phyloP scores from a whole-genome alignment of 2,329 filamentous ascomycete genomes.

The Colletotrichum ledebouriae region DNA sequence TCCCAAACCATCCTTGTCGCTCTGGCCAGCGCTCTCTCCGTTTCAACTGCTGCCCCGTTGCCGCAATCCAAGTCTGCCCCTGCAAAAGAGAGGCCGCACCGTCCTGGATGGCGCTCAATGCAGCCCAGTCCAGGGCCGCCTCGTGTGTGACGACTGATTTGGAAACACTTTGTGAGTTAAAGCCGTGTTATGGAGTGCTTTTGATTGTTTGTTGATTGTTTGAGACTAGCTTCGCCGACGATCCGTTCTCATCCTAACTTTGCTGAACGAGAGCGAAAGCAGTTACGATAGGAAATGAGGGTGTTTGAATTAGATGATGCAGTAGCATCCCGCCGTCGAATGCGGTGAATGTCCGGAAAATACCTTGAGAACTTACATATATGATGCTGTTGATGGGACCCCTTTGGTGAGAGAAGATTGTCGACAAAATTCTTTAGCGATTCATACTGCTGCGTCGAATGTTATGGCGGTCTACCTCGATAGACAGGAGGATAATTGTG shows the following conservation, averaged over 20 bases:
- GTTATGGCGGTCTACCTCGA: too few species aligned
- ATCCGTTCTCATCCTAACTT: conserved; percentile 31
- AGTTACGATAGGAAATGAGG: too few species aligned
- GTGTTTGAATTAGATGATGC: too few species aligned
- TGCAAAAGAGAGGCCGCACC: conserved; percentile 26
- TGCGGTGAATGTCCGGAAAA: too few species aligned
- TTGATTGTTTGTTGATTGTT: background rate
- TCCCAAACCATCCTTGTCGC: conserved; percentile 10
- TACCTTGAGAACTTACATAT: too few species aligned
- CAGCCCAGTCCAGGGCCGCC: conserved; percentile 32
- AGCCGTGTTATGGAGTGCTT: background rate
- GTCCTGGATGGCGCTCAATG: conserved; percentile 31
- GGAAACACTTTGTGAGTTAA: conserved; percentile 33
- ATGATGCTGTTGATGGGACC: too few species aligned
- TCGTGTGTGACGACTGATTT: conserved; percentile 31
- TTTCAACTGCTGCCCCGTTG: conserved; percentile 17
- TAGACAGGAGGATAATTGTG: too few species aligned
- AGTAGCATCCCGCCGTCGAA: too few species aligned
- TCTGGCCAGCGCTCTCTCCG: background rate
- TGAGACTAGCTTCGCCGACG: conserved; percentile 24
- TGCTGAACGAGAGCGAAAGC: too few species aligned
- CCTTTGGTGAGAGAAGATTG: too few species aligned
- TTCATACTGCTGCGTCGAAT: too few species aligned
- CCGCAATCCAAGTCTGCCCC: conserved; percentile 10
- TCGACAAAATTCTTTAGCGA: too few species aligned